A percentile compares a stretch with the other conserved stretches of the same genome.
Conservation (phyloP, 1,284 basidiomycete species). For the Rhodotorula sp. region DNA sequence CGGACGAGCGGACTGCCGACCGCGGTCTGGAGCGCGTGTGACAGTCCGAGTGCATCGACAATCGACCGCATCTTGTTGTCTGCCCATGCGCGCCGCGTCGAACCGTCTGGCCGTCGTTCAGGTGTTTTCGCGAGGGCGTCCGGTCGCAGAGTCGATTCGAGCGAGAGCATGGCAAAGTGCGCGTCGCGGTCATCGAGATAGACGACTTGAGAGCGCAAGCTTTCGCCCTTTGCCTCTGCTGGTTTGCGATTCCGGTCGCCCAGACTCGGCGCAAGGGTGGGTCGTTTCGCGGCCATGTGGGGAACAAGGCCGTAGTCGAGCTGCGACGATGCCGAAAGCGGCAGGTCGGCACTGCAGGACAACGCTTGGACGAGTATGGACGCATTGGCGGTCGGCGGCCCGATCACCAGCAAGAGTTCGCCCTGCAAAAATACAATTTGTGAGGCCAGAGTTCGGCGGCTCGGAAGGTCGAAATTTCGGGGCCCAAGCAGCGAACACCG, state of each 20-base stretch:
- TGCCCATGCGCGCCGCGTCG: slow-evolving; percentile 54
- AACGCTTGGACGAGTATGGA: slow-evolving; percentile 49
- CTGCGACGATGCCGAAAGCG: slow-evolving; percentile 30
- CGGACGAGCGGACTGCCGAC: slow-evolving; percentile 59
- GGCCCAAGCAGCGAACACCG: no score
- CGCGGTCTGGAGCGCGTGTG: slow-evolving; percentile 58
- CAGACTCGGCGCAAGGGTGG: slow-evolving; percentile 45
- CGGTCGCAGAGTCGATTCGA: slow-evolving; percentile 58
- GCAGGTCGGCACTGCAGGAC: slow-evolving; percentile 39
- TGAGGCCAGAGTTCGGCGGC: no score
- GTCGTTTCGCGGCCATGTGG: slow-evolving; percentile 22
- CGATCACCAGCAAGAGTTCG: slow-evolving; percentile 59
- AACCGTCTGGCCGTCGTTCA: slow-evolving; percentile 50
- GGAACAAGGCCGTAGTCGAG: slow-evolving; percentile 42
- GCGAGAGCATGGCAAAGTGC: slow-evolving; percentile 62
- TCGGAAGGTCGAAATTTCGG: no score
- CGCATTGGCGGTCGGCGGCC: slow-evolving; percentile 50
- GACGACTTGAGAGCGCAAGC: slow-evolving; percentile 67
- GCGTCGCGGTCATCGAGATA: slow-evolving; percentile 54
- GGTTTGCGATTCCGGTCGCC: slow-evolving; percentile 40
- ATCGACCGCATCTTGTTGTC: slow-evolving; percentile 54
- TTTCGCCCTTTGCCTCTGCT: not conserved
- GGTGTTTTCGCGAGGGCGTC: slow-evolving; percentile 52
- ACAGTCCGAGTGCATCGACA: slow-evolving; percentile 44
- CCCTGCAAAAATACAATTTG: slow-evolving; percentile 45